Evolutionary conservation across 768 basidiomycete species (phyloP).

Genomic region (Boletus pseudo-olivaceus): DNA sequence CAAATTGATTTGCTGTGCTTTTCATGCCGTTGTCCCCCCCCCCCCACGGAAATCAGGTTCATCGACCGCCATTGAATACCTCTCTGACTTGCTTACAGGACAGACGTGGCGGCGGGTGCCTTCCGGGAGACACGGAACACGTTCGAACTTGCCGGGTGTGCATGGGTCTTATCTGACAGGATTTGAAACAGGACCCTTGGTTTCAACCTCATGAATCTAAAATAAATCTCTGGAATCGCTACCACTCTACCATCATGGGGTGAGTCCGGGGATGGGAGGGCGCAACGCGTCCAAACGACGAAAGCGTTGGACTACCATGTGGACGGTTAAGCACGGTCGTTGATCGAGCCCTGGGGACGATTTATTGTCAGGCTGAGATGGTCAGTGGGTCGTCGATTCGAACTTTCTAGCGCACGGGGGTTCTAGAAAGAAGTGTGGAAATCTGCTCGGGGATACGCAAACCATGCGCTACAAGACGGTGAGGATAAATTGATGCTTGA

Average conservation of each 20-base stretch:
- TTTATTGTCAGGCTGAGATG: neutral
- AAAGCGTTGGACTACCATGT: neutral
- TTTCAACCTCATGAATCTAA: neutral
- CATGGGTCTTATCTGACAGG: constrained; percentile 7
- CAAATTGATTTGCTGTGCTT: constrained; percentile 1
- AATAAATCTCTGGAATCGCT: neutral
- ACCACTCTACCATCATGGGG: neutral
- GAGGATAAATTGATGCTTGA: neutral
- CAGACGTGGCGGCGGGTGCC: too few relatives aligned
- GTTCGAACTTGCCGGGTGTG: neutral
- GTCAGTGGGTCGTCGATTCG: neutral
- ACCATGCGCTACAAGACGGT: neutral
- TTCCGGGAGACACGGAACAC: constrained; percentile 7
- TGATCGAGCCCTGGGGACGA: neutral
- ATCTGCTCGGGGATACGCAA: neutral
- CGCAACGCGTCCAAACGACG: neutral
- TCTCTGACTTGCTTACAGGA: neutral
- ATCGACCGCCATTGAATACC: neutral
- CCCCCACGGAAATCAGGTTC: neutral
- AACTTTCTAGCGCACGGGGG: neutral
- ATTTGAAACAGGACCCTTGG: constrained; percentile 1
- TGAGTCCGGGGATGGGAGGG: neutral
- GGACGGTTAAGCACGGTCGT: neutral
- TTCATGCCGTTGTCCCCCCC: neutral
- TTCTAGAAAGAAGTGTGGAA: neutral